A percentile compares a stretch with the other conserved stretches of the same genome.
Conservation (phyloP, 345 rosid genomes). For the Limnanthes douglasii region DNA sequence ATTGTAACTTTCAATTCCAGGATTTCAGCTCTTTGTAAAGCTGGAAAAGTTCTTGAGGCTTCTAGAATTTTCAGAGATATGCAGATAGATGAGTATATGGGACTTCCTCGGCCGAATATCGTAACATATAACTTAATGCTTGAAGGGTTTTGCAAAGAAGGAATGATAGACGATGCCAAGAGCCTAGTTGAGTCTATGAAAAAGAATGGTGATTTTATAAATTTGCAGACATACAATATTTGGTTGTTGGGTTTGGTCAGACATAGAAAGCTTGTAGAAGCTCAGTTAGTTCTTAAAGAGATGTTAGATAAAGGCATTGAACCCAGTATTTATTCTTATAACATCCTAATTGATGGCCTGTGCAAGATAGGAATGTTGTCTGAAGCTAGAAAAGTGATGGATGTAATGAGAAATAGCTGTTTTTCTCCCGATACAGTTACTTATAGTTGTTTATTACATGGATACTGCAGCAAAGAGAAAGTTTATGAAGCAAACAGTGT, state of each 20-base stretch:
- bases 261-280: slow-evolving; percentile 54
- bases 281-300: slow-evolving; percentile 45
- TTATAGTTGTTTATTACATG: slow-evolving; percentile 60
- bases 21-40: slow-evolving; percentile 68
- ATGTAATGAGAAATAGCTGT: slow-evolving; percentile 41
- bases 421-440: slow-evolving; percentile 61
- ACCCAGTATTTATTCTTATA: slow-evolving; percentile 62
- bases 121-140: slow-evolving; percentile 75
- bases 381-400: slow-evolving; percentile 48
- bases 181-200: slow-evolving; percentile 45
- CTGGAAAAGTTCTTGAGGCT: slow-evolving; percentile 70
- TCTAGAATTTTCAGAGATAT: slow-evolving; percentile 88
- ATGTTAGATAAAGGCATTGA: slow-evolving; percentile 43
- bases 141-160: slow-evolving; percentile 63
- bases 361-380: slow-evolving; percentile 80
- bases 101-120: slow-evolving; percentile 71
- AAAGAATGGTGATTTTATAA: slow-evolving; percentile 24
- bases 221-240: slow-evolving; percentile 63
- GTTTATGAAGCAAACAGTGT: slow-evolving; percentile 39
- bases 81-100: slow-evolving; percentile 58
- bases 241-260: slow-evolving; percentile 71
- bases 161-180: slow-evolving; percentile 76
- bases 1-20: slow-evolving; percentile 76
- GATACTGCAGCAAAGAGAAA: slow-evolving; percentile 57
- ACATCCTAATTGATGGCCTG: slow-evolving; percentile 63